Evolutionary conservation across 2,329 filamentous ascomycete genomes (phyloP).

Genomic region (Penicillium occitanis): DNA sequence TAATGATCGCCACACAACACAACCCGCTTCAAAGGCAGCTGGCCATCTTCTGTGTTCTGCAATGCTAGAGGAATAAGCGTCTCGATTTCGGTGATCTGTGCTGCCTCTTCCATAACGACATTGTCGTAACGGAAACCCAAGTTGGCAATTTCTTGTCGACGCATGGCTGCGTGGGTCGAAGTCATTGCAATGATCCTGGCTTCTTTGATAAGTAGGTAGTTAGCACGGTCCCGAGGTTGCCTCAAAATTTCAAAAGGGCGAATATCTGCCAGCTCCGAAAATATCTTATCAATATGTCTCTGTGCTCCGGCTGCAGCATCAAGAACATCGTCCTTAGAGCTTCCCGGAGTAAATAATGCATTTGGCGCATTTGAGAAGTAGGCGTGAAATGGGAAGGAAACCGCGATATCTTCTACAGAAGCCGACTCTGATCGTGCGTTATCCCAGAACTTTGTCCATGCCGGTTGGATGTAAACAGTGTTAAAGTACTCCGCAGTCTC

Average conservation of each 20-base stretch:
- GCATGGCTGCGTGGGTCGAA: constrained; percentile 94
- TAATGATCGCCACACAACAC: constrained; percentile 94
- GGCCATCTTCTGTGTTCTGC: constrained; percentile 73
- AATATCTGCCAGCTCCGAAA: constrained; percentile 87
- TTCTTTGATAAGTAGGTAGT: constrained; percentile 92
- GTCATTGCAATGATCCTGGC: constrained; percentile 99
- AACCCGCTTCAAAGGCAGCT: constrained; percentile 77
- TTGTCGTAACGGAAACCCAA: constrained; percentile 98
- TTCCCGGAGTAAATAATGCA: constrained; percentile 71
- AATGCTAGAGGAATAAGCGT: constrained; percentile 94
- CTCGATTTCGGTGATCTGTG: constrained; percentile 96
- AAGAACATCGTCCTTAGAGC: constrained; percentile 64
- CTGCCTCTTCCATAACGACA: constrained; percentile 96
- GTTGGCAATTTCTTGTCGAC: constrained; percentile 80
- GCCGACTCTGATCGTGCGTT: constrained; percentile 57
- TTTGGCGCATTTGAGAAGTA: constrained; percentile 89
- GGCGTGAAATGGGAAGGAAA: constrained; percentile 79
- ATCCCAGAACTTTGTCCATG: constrained; percentile 83
- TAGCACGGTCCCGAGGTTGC: constrained; percentile 85
- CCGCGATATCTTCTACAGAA: constrained; percentile 62
- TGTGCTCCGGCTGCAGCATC: constrained; percentile 84
- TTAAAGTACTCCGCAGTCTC: constrained; percentile 98
- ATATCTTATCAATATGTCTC: constrained; percentile 83
- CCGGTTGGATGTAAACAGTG: constrained; percentile 81
- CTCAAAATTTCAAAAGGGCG: constrained; percentile 92